These are phyloP conservation scores for Colletotrichum godetiae DNA, from an alignment of 2,329 filamentous ascomycete species.

Conservation along the genomic window DNA sequence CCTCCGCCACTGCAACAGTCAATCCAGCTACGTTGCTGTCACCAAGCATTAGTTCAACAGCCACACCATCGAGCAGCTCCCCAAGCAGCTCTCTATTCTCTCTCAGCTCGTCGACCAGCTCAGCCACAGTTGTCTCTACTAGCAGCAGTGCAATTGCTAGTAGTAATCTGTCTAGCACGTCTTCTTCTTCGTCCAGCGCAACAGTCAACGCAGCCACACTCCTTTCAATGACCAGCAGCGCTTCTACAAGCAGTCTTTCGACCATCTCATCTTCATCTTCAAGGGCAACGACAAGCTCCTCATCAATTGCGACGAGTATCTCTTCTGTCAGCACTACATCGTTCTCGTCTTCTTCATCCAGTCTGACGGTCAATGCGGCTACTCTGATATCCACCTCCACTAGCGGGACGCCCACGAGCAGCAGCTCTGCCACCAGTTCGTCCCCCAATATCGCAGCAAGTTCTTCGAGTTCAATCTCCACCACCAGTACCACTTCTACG, in stretches of 20 bases:
- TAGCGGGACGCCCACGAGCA: not conserved
- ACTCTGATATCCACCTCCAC: not conserved
- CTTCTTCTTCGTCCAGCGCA: not conserved
- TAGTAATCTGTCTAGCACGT: no score
- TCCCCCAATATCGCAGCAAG: not conserved
- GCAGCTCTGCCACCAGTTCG: not conserved
- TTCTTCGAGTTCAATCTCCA: not conserved
- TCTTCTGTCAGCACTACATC: not conserved
- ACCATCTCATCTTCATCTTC: not conserved
- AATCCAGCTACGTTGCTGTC: no score
- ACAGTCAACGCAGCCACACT: not conserved
- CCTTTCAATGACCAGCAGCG: not conserved
- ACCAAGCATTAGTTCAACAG: no score
- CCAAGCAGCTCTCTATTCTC: not conserved
- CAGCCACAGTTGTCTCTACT: no score
- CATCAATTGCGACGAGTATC: not conserved
- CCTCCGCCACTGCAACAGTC: no score
- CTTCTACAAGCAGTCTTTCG: not conserved
- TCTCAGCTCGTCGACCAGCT: no score
- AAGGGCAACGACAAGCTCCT: not conserved
- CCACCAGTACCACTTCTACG: not conserved
- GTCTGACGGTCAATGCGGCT: not conserved
- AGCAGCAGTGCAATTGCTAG: no score
- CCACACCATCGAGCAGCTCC: not conserved
- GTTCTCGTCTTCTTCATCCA: not conserved